Conservation (phyloP, 164 flowering plant genomes). For the Umbellularia californica region DNA sequence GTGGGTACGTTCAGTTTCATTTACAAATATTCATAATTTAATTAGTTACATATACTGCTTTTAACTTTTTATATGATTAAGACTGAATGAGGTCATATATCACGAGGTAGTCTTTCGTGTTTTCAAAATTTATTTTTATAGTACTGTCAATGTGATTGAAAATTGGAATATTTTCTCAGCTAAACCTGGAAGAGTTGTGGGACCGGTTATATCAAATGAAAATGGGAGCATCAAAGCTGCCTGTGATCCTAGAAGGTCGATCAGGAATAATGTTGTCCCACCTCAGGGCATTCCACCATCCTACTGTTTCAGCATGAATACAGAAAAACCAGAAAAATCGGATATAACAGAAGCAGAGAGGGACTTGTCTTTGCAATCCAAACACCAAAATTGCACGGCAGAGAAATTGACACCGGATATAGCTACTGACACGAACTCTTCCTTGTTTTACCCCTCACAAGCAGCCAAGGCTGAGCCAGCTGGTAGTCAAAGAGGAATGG, state of each 20-base stretch:
- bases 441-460: constrained; percentile 49
- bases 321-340: constrained; percentile 35
- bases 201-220: constrained; percentile 52
- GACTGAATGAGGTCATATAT: not conserved
- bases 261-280: constrained; percentile 43
- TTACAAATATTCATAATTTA: not conserved
- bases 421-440: constrained; percentile 55
- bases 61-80: not conserved
- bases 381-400: constrained; percentile 38
- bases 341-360: constrained; percentile 24
- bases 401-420: constrained; percentile 57
- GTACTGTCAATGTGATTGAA: not conserved
- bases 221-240: constrained; percentile 41
- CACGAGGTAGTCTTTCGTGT: not conserved
- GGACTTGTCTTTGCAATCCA: constrained; percentile 24
- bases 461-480: constrained; percentile 33
- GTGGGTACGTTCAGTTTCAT: not conserved
- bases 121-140: not conserved
- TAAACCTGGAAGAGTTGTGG: constrained; percentile 61
- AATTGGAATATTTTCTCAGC: constrained; percentile 27
- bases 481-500: constrained; percentile 38
- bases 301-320: constrained; percentile 30
- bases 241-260: constrained; percentile 45
- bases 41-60: not conserved
- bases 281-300: constrained; percentile 37